Base-by-base conservation (phyloP, 805 yeast genomes). In the Starmerella vaccinii region DNA sequence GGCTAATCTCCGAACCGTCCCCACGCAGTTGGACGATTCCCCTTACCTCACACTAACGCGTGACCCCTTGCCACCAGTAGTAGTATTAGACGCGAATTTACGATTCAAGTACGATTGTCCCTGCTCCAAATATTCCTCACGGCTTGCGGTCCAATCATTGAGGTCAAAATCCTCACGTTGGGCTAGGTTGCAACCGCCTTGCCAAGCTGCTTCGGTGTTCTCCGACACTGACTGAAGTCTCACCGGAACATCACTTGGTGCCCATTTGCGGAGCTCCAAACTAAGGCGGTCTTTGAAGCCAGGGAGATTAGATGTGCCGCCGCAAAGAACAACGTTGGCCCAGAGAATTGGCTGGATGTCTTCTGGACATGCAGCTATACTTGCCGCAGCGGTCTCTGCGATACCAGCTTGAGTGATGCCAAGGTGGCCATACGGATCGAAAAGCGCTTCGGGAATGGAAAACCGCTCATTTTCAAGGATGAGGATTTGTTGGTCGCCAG, bases 91-190 rank as follows among this genome's bases (percentile, higher is more conserved):
- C 5, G 49, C 50, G 27, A 55, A 49, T 27, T 49, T 50, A 15
- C 49, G 49, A 4, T 51, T 30, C 4, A 56, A 30, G 24, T 48
- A 33, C 13, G 57, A 44, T 5, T 53, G 57, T 5, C 98, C 98
- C 61, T 85, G 82, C 65, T 92, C 98, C 56, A 77, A 73, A 60
- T 88, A 92, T 46, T 92, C 97, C 50, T 79, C 77, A 53, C 81
- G 77, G 0, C 94, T 75, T 6, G 92, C 79, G 49, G 79, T 72
- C 16, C 81, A 75, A 34, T 76, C 71, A 18, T 70, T 67, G 50
- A 74, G 70, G 34, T 63, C 50, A n/a, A 44, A 15, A 21, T 32
- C 29, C 3, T 43, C 70, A 7, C 49, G 65, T 9, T 60, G 50
- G 19, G 73, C 74, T 47, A 81, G 71, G 5, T 58, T 53, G 13